These are phyloP conservation scores for Talaromyces sp. DNA, from an alignment of 2,329 filamentous ascomycete species.

Conservation along the genomic window DNA sequence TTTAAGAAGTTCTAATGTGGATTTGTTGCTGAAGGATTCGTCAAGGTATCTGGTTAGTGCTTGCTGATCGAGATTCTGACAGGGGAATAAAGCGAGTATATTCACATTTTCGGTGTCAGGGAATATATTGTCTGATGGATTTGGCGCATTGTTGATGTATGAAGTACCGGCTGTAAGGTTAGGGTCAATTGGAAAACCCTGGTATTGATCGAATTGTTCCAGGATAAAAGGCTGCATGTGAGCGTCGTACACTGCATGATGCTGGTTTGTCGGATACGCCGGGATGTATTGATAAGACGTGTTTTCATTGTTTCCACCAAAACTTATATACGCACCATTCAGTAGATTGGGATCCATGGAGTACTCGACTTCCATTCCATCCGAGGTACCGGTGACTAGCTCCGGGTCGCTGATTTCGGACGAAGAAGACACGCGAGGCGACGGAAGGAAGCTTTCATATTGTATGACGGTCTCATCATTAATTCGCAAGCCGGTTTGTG, in stretches of 20 bases:
- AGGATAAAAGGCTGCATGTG: slow-evolving; percentile 11
- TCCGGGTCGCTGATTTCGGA: slow-evolving; percentile 19
- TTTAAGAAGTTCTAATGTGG: neutral
- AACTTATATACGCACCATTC: slow-evolving; percentile 9
- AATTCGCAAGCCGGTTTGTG: slow-evolving; percentile 7
- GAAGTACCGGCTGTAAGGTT: slow-evolving; percentile 12
- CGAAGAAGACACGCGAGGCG: slow-evolving; percentile 19
- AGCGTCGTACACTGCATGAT: slow-evolving; percentile 9
- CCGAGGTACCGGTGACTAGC: slow-evolving; percentile 6
- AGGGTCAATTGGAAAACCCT: slow-evolving; percentile 19
- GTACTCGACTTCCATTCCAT: slow-evolving; percentile 14
- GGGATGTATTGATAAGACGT: slow-evolving; percentile 9
- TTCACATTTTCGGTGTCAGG: slow-evolving; percentile 14
- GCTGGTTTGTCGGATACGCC: slow-evolving; percentile 13
- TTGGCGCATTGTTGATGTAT: neutral
- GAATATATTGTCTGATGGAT: neutral
- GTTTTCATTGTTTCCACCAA: neutral
- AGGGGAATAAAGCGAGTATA: slow-evolving; percentile 17
- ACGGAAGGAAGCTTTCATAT: slow-evolving; percentile 19
- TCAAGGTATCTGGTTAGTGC: slow-evolving; percentile 10
- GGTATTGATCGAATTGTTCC: slow-evolving; percentile 14
- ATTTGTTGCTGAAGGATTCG: slow-evolving; percentile 3
- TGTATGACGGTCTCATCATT: slow-evolving; percentile 18
- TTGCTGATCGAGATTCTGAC: slow-evolving; percentile 6
- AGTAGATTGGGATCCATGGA: slow-evolving; percentile 15